Conservation (phyloP, 176 grass and related monocot genomes). For the Tuctoria greenei region DNA sequence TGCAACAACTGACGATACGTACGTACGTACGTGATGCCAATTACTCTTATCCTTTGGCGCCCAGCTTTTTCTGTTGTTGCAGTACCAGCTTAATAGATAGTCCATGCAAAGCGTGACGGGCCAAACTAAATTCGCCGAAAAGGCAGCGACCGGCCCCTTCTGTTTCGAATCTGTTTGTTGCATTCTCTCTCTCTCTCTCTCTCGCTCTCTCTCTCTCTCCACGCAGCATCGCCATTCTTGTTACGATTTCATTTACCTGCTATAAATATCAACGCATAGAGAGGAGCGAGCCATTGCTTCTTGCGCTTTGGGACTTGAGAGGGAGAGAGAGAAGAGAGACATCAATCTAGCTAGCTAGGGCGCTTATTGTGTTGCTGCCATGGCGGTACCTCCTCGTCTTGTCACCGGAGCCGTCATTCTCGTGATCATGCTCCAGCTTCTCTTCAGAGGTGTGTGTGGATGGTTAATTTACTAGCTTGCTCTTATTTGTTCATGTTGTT, state of each 20-base stretch:
- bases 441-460: not conserved
- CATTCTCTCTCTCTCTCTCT: not conserved
- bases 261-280: not conserved
- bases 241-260: not conserved
- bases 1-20: not conserved
- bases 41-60: not conserved
- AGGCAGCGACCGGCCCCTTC: not conserved
- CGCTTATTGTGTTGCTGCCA: not conserved
- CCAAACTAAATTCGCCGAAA: slow-evolving; percentile 36
- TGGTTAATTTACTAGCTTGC: too few relatives aligned
- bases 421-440: slow-evolving; percentile 10
- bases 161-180: not conserved
- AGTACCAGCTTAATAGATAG: slow-evolving; percentile 9
- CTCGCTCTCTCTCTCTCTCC: not conserved
- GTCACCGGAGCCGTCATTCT: not conserved
- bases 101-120: slow-evolving; percentile 26
- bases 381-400: slow-evolving; percentile 26
- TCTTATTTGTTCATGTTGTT: too few relatives aligned
- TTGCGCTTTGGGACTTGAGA: not conserved
- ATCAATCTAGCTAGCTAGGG: not conserved
- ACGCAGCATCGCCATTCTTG: not conserved
- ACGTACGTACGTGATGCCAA: slow-evolving; percentile 17
- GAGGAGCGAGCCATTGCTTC: not conserved
- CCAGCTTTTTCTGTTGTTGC: slow-evolving; percentile 15
- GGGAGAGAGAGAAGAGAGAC: too few relatives aligned